Conservation (phyloP, 1,284 basidiomycete genomes). For the Xerocomus amazonicus region DNA sequence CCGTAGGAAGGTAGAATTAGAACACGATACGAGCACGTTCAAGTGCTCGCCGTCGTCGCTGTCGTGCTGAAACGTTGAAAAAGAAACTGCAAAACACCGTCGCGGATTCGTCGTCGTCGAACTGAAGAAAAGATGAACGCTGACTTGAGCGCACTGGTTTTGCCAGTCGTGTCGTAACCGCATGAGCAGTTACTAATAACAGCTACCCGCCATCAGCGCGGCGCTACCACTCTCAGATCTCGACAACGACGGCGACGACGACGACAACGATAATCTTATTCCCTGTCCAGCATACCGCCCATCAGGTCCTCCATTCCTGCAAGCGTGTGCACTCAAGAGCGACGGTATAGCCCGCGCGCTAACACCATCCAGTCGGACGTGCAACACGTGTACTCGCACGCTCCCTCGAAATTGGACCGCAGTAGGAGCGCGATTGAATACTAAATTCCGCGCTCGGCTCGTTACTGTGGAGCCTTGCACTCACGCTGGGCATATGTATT, state of each 20-base stretch:
- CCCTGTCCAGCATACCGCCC: neutral
- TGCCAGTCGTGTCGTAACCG: conserved; percentile 31
- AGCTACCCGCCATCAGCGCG: conserved; percentile 24
- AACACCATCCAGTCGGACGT: conserved; percentile 17
- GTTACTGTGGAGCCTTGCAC: conserved; percentile 15
- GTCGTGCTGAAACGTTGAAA: conserved; percentile 13
- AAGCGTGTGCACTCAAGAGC: conserved; percentile 2
- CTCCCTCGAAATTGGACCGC: conserved; percentile 27
- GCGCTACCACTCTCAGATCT: conserved; percentile 16
- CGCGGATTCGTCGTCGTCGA: conserved; percentile 14
- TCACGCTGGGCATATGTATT: conserved; percentile 7
- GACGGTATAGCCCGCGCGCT: conserved; percentile 23
- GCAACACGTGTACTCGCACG: conserved; percentile 35
- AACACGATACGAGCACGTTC: conserved; percentile 25
- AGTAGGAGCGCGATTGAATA: conserved; percentile 16
- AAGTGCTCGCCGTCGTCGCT: conserved; percentile 13
- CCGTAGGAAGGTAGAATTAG: conserved; percentile 18
- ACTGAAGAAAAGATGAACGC: conserved; percentile 17
- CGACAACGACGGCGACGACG: conserved; percentile 1
- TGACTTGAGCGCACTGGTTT: conserved; percentile 31
- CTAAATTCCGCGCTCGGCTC: conserved; percentile 13
- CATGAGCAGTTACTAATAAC: conserved; percentile 30
- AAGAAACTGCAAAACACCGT: conserved; percentile 4
- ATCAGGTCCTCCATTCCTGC: neutral
- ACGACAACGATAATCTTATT: conserved; percentile 9